Conservation (phyloP, 108 stramenopile genomes). For the Cyclotella baltica region DNA sequence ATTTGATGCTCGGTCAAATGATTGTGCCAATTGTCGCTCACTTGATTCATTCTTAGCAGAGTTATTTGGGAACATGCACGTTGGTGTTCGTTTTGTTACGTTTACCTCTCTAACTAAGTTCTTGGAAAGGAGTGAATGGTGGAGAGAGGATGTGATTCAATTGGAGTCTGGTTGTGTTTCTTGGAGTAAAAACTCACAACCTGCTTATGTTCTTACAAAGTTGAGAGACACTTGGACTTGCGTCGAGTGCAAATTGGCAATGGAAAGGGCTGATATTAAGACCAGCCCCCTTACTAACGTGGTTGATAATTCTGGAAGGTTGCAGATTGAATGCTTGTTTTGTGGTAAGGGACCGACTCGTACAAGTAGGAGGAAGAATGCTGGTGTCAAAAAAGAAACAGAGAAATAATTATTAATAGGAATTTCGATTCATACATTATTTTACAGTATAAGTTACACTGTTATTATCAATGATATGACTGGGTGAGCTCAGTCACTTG, state of each 20-base stretch:
- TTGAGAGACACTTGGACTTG: background rate
- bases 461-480: too few species aligned
- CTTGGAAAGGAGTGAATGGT: background rate
- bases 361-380: background rate
- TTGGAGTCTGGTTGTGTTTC: background rate
- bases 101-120: background rate
- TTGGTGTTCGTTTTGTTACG: conserved; percentile 10
- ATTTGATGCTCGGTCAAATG: conserved; percentile 14
- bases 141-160: background rate
- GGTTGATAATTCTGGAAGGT: conserved; percentile 2
- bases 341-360: background rate
- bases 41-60: conserved; percentile 12
- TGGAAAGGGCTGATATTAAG: too few species aligned
- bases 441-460: too few species aligned
- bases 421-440: too few species aligned
- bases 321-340: background rate
- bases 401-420: too few species aligned
- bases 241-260: background rate
- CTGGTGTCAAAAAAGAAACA: background rate
- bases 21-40: background rate
- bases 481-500: too few species aligned
- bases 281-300: too few species aligned
- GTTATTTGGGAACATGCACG: conserved; percentile 20
- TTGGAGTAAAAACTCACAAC: background rate
- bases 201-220: background rate